phyloP scores from a whole-genome alignment of 2,329 filamentous ascomycete genomes.

The Chaetoscypha palmicola region DNA sequence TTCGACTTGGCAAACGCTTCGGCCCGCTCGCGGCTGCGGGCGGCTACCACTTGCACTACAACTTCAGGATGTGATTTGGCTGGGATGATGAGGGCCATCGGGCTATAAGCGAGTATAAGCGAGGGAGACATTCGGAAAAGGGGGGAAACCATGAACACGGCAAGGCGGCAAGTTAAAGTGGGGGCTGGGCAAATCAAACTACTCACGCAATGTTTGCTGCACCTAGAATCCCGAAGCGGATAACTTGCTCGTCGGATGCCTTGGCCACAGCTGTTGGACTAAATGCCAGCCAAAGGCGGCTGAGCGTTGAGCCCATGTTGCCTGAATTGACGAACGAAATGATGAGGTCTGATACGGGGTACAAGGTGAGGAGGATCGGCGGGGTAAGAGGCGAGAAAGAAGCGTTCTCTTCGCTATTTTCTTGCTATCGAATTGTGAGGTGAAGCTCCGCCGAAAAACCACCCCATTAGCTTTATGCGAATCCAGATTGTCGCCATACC shows the following conservation, averaged over 20 bases:
- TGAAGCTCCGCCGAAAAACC: no score
- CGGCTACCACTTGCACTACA: constrained; percentile 43
- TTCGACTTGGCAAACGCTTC: constrained; percentile 43
- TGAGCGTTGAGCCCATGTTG: constrained; percentile 9
- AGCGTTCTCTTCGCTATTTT: no score
- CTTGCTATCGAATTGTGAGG: no score
- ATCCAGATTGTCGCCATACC: no score
- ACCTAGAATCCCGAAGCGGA: constrained; percentile 14
- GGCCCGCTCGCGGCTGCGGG: constrained; percentile 40
- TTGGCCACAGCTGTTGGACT: constrained; percentile 4
- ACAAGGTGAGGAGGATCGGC: no score
- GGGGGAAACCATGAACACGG: background rate
- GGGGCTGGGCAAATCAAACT: no score
- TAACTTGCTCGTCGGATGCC: background rate
- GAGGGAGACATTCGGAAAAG: background rate
- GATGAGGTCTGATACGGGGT: no score
- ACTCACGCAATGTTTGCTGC: constrained; percentile 14
- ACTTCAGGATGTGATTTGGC: constrained; percentile 46
- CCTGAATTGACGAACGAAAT: no score
- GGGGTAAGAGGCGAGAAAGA: no score
- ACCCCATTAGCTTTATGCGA: no score
- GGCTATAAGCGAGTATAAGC: constrained; percentile 23
- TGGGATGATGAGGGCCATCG: constrained; percentile 37
- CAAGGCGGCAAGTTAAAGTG: no score
- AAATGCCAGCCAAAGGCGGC: constrained; percentile 8